Evolutionary conservation across 1,284 basidiomycete species (phyloP).

Genomic region (Omphalotus olearius): DNA sequence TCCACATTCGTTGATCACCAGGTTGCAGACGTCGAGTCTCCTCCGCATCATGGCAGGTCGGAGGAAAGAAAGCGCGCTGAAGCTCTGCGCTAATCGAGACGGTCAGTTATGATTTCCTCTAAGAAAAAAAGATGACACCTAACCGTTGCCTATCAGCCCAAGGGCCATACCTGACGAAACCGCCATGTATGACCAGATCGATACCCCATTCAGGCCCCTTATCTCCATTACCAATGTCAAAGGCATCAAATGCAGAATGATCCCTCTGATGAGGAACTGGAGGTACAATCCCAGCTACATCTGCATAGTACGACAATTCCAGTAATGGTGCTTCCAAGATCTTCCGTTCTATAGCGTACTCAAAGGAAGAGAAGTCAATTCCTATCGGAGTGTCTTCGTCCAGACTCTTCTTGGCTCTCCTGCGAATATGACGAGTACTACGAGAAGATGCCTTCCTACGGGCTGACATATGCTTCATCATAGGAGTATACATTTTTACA

Average conservation of each 20-base stretch:
- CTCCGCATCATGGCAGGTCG: constrained; percentile 64
- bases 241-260: constrained; percentile 35
- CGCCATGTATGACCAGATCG: constrained; percentile 75
- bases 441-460: background rate
- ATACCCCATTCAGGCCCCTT: constrained; percentile 90
- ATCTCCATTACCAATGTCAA: constrained; percentile 84
- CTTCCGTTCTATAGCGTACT: constrained; percentile 86
- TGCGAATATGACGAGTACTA: constrained; percentile 16
- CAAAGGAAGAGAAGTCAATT: constrained; percentile 50
- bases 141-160: constrained; percentile 92
- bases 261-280: constrained; percentile 25
- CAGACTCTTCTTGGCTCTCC: constrained; percentile 35
- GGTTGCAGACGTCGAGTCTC: constrained; percentile 56
- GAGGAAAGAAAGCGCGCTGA: constrained; percentile 80
- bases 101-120: background rate
- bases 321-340: constrained; percentile 74
- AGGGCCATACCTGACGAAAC: constrained; percentile 80
- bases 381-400: constrained; percentile 55
- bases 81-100: constrained; percentile 54
- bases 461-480: constrained; percentile 21
- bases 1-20: constrained; percentile 81
- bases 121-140: constrained; percentile 11
- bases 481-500: constrained; percentile 42
- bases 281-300: constrained; percentile 69
- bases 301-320: constrained; percentile 81